Base-by-base conservation (phyloP, 2,329 filamentous ascomycete genomes). In the Chrysoporthe puriensis region DNA sequence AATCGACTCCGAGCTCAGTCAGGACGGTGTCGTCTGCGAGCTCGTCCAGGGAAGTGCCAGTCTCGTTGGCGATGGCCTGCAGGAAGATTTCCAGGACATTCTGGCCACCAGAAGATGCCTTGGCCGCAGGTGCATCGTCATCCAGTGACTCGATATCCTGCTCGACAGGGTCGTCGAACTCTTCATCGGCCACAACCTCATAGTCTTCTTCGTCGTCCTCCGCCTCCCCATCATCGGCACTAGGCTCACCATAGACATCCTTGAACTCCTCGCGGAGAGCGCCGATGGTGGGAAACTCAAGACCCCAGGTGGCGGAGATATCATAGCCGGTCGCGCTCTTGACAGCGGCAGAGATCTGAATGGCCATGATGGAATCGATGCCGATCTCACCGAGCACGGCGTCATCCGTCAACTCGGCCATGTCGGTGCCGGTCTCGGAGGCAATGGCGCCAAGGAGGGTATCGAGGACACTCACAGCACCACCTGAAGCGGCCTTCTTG, bases 301-400 rank as follows among this genome's bases (percentile, higher is more conserved):
- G 63, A 58, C 54, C 63, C 63, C 63, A 64, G 14, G 63, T 64
- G 42, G 63, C 63, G 9, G 63, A 64, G 63, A 64, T 64, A 32
- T 64, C 63, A 18, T 64, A 64, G n/a, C 63, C 63, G 5, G 63
- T 64, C 14, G 63, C 52, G 34, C 54, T 26, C 63, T 64, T 64
- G 52, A 64, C 63, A 2, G 52, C 21, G 4, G 63, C 63, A 8
- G 63, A 64, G 50, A 77, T 72, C 8, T 66, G 72, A 42, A 76
- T 70, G 2, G 74, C 74, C 43, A 76, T 62, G 11, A 77, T 67
- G 42, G 73, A 75, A 66, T 77, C 76, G 46, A 77, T 70, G 1
- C 76, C 76, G 21, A 75, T 59, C 59, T 76, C 74, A 26, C 73
- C 73, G 46, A 77, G 72, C 0, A 68, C 70, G 3, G 69, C 57